A percentile compares a stretch with the other conserved stretches of the same genome.
Conservation (phyloP, 2,329 filamentous ascomycete species). For the Diplodia intermedia region DNA sequence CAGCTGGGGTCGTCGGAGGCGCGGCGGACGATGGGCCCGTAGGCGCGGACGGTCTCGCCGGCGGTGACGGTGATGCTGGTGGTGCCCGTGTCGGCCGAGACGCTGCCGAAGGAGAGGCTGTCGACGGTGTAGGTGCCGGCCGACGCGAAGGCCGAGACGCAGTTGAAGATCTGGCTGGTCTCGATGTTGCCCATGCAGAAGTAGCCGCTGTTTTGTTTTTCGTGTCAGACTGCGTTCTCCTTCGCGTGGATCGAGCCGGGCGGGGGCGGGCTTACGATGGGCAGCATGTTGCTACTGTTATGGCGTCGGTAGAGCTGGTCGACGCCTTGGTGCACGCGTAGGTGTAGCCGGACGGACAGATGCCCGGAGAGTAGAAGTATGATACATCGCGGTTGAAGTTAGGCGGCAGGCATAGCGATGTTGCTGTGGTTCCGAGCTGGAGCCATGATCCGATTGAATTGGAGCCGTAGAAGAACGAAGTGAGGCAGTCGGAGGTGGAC, state of each 20-base stretch:
- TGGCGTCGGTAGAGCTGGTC: not conserved
- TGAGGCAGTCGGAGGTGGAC: not conserved
- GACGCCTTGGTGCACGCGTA: constrained; percentile 8
- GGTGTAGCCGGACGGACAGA: constrained; percentile 15
- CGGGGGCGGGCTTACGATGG: not conserved
- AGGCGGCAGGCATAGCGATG: not conserved
- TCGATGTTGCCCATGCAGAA: not conserved
- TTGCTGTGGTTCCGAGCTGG: not conserved
- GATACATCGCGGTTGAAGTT: constrained; percentile 7
- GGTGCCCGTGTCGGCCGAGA: not conserved
- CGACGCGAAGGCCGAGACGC: not conserved
- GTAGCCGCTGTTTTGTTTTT: constrained; percentile 1
- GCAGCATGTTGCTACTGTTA: constrained; percentile 19
- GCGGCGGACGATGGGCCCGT: constrained; percentile 18
- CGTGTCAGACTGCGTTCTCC: too few relatives aligned
- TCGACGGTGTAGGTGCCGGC: not conserved
- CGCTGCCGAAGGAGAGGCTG: not conserved
- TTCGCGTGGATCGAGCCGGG: too few relatives aligned
- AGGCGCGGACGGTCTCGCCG: constrained; percentile 18
- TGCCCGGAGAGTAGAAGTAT: constrained; percentile 7
- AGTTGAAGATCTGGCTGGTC: constrained; percentile 1
- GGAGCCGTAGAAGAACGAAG: constrained; percentile 2
- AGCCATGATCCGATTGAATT: not conserved
- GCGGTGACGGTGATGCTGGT: not conserved
- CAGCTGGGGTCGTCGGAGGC: not conserved